Base-by-base conservation (phyloP, 2,329 filamentous ascomycete genomes). In the Achaetomium macrosporum region DNA sequence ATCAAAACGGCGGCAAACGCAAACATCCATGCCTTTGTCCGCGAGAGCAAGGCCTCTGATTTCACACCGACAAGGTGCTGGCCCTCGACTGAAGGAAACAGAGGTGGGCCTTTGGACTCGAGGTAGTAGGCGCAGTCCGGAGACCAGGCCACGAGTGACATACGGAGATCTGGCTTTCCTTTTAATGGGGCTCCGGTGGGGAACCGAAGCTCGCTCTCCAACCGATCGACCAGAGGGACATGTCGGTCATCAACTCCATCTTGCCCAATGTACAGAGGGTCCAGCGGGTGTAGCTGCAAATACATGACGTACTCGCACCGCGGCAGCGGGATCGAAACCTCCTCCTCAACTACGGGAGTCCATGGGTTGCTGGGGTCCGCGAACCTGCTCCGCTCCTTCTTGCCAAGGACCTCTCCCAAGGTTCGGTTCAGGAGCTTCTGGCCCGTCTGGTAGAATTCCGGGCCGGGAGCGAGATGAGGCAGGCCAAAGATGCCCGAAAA, bases 221-320 rank as follows among this genome's bases (percentile, higher is more conserved):
- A 77, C 42, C 76, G 72, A 29, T 72, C 65, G 31, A 84, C 74
- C 35, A 77, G 63, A 42, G 69, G 68, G 44, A 64, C 61, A 47
- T 71, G 59, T 36, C 2, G 68, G 63, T 53, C 62, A 61, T 37
- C 62, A 69, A 47, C 64, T 45, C 57, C 65, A 53, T 60, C 66
- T 53, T 59, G 66, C 54, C 55, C 57, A 19, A 69, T 63, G 49
- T 67, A 63, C 19, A 73, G 57, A 12, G 68, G 66, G 43, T 75
- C 69, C 3, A 78, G 68, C 1, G 82, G 81, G 57, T 87, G 78
- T 39, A 92, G 77, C 66, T 97, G 93, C 30, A 92, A 74, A 68
- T 91, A 97, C 50, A 95, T 73, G 46, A 99, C 73, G 64, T 90
- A 90, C 69, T 99, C 93, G 75, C 93, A 99, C 61, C 88, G 87